phyloP scores from a whole-genome alignment of 2,329 filamentous ascomycete genomes.

The Ophiostoma novo-ulmi region DNA sequence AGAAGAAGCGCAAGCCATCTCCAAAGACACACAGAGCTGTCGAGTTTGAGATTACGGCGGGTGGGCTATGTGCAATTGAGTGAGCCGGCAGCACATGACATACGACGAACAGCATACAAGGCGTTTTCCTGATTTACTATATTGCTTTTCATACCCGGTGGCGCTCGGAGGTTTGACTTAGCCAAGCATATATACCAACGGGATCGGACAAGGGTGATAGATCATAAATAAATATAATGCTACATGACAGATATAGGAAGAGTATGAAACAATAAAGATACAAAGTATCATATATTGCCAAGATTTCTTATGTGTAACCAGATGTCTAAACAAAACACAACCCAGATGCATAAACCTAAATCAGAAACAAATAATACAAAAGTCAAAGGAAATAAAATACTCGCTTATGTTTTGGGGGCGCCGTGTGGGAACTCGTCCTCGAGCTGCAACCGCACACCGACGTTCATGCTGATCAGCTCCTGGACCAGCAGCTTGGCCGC shows the following conservation, averaged over 20 bases:
- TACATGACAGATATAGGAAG: not conserved
- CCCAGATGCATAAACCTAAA: constrained; percentile 1
- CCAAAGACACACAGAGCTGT: constrained; percentile 42
- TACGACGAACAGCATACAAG: constrained; percentile 4
- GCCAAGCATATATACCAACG: constrained; percentile 6
- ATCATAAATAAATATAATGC: not conserved
- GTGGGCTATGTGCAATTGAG: constrained; percentile 46
- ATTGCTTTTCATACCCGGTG: constrained; percentile 7
- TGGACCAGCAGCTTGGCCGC: constrained; percentile 94
- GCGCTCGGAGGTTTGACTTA: not conserved
- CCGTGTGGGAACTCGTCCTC: constrained; percentile 87
- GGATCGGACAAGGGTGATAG: not conserved
- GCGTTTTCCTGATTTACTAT: constrained; percentile 7
- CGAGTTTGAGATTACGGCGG: constrained; percentile 70
- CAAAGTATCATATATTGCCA: not conserved
- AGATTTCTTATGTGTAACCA: constrained; percentile 9
- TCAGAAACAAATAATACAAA: constrained; percentile 7
- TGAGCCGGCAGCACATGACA: not conserved
- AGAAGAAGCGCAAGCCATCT: not conserved
- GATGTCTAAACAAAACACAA: constrained; percentile 5
- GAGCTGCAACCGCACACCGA: constrained; percentile 84
- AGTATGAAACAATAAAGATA: not conserved
- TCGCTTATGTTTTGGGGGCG: constrained; percentile 18
- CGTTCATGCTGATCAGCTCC: constrained; percentile 97
- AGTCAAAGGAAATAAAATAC: not conserved